phyloP scores from a whole-genome alignment of 495 filamentous ascomycete genomes.

The Xanthoparmelia taractica region DNA sequence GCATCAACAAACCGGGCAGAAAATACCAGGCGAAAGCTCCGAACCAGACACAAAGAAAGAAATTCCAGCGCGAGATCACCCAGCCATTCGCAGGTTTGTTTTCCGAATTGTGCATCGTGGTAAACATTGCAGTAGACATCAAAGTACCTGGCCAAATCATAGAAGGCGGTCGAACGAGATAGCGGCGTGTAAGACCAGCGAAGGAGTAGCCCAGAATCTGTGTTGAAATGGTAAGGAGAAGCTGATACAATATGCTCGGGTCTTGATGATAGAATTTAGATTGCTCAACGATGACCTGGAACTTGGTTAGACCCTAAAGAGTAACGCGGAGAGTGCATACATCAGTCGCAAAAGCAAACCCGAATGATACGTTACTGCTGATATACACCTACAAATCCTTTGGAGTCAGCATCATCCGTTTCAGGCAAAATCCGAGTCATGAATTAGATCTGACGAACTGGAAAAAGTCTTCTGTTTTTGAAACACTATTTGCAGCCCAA shows the following conservation, averaged over 20 bases:
- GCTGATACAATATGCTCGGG: constrained; percentile 62
- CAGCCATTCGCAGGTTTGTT: constrained; percentile 79
- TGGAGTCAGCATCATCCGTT: background rate
- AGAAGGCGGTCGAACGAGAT: constrained; percentile 72
- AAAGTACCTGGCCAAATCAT: constrained; percentile 93
- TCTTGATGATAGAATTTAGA: constrained; percentile 80
- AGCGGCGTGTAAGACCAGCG: constrained; percentile 67
- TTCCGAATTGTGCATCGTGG: constrained; percentile 73
- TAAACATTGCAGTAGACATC: constrained; percentile 80
- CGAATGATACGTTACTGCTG: constrained; percentile 85
- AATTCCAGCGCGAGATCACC: constrained; percentile 70
- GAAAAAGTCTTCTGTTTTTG: background rate
- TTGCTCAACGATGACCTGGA: constrained; percentile 66
- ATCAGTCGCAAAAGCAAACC: constrained; percentile 72
- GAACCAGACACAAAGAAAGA: constrained; percentile 68
- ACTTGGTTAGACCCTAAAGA: background rate
- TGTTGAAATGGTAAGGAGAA: constrained; percentile 73
- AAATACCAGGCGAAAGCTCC: constrained; percentile 71
- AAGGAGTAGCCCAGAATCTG: constrained; percentile 81
- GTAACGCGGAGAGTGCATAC: constrained; percentile 16
- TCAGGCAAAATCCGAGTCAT: background rate
- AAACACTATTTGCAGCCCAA: background rate
- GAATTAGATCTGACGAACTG: background rate
- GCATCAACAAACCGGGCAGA: constrained; percentile 74
- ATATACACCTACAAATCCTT: constrained; percentile 48